Evolutionary conservation across 2,329 filamentous ascomycete genomes (phyloP), one percentile per base, ranked within the genome.

Genomic region (Alternaria consortialis): DNA sequence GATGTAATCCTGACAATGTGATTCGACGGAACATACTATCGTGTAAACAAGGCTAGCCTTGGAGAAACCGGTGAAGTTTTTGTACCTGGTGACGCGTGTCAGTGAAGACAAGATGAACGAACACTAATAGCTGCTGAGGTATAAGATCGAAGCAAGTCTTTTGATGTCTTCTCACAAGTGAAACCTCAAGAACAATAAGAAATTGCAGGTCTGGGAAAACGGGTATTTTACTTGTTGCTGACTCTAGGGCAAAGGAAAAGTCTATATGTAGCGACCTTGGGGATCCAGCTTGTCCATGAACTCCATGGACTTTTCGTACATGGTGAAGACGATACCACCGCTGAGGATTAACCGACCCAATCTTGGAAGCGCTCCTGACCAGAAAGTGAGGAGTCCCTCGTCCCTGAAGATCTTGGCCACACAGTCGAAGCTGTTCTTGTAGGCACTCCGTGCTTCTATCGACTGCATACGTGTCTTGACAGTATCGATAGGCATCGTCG

Each of bases 381-480:
- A 99, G 67, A 98, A 91, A 1, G 94, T 97, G 40, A 94, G 77
- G 12, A 98, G 57, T 2, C 95, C 94, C 80, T 99, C 95, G 54
- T 97, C 89, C 80, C 88, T 91, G 78, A 95, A 91, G 67, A 99
- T 97, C 73, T 90, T 85, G 11, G 86, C 84, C 0, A 91, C 94
- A 78, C 95, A 99, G 48, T 89, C 86, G 67, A 97, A 86, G 71
- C 90, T 95, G 80, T 97, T 97, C 76, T 91, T 93, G 76, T 99
- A 99, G 62, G 90, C 81, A 43, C 81, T 83, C 64, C 86, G 87
- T 34, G 94, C 92, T 79, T 97, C 93, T 63, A 97, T 90, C 68
- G 93, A 97, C 86, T 99, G 95, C 95, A 99, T 99, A 64, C 86
- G 83, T 50, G 95, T 99, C 87, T 99, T 99, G 77, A 99, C 87